Evolutionary conservation across 352 stramenopile species (phyloP).

Genomic region (Globisporangium paroecandrum): DNA sequence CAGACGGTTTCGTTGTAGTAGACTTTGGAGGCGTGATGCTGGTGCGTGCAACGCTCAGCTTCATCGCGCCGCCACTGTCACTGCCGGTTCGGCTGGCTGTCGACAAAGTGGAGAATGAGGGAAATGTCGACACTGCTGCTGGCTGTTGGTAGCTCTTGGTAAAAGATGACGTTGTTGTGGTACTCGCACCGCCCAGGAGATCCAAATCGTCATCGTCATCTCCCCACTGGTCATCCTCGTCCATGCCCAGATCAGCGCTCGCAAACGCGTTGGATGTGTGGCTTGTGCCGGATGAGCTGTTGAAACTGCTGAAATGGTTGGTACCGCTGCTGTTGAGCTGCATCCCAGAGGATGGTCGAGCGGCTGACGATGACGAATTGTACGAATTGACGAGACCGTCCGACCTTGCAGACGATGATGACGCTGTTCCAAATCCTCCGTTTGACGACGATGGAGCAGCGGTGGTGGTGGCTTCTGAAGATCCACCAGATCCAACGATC

Average conservation of each 20-base stretch:
- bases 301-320: constrained; percentile 1
- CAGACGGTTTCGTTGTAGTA: constrained; percentile 19
- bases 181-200: constrained; percentile 27
- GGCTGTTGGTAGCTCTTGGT: constrained; percentile 9
- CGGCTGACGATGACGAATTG: not conserved
- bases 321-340: constrained; percentile 12
- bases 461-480: not conserved
- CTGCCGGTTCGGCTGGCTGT: not conserved
- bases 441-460: constrained; percentile 16
- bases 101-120: constrained; percentile 31
- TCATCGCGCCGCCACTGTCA: constrained; percentile 28
- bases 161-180: constrained; percentile 25
- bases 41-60: constrained; percentile 45
- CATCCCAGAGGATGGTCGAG: constrained; percentile 11
- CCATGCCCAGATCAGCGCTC: constrained; percentile 40
- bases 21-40: constrained; percentile 19
- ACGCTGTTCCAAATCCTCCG: constrained; percentile 1
- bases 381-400: constrained; percentile 11
- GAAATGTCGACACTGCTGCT: constrained; percentile 15
- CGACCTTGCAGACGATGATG: constrained; percentile 16
- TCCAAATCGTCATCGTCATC: constrained; percentile 63
- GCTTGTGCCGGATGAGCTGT: constrained; percentile 1
- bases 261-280: constrained; percentile 35
- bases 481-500: constrained; percentile 46
- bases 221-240: constrained; percentile 55